phyloP scores from a whole-genome alignment of 306 rosid genomes.

The Mucuna pruriens region DNA sequence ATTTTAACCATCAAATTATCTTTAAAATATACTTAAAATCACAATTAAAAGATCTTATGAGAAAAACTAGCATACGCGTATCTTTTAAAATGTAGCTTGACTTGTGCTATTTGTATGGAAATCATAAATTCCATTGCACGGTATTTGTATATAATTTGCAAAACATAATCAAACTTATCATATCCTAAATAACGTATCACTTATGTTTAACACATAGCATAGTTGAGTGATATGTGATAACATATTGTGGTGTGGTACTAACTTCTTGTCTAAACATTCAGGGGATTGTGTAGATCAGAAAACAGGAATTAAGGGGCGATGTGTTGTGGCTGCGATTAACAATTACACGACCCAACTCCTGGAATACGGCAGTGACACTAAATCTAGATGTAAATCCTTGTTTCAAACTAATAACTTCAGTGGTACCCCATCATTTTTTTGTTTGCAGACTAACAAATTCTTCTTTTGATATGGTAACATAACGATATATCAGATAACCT shows the following conservation, averaged over 20 bases:
- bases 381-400: conserved; percentile 43
- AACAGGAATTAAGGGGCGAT: conserved; percentile 58
- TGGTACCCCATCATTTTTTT: neutral
- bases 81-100: no score
- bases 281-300: conserved; percentile 83
- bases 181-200: neutral
- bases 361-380: conserved; percentile 31
- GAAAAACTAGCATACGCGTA: no score
- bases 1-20: no score
- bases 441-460: neutral
- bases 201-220: neutral
- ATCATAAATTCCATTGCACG: no score
- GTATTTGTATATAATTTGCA: neutral
- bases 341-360: conserved; percentile 84
- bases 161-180: neutral
- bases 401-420: neutral
- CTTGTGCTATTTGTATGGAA: no score
- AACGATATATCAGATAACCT: conserved; percentile 63
- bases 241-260: neutral
- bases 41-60: no score
- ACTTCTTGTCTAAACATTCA: conserved; percentile 25
- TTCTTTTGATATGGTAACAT: neutral
- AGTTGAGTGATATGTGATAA: no score
- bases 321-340: conserved; percentile 72
- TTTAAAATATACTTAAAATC: no score